These are phyloP conservation scores for rapeseed (Brassica napus) DNA, from an alignment of 345 rosid species.

Conservation along the genomic window DNA sequence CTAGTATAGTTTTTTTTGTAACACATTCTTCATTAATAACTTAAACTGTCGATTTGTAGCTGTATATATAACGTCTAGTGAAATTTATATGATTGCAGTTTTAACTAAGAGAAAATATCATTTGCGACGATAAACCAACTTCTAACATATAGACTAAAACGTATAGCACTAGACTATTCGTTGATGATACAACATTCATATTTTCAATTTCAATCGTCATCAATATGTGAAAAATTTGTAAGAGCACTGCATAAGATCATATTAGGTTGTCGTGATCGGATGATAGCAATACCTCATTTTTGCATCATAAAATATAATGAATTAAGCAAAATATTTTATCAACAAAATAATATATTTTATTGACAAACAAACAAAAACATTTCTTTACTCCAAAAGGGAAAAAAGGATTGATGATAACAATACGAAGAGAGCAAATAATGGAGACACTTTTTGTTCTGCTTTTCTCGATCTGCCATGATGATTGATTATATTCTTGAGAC, in stretches of 20 bases:
- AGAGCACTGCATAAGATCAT: conserved; percentile 12
- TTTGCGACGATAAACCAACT: background rate
- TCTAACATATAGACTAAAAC: background rate
- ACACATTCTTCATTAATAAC: no score
- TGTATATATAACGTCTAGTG: background rate
- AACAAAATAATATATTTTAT: conserved; percentile 1
- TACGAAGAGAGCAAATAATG: conserved; percentile 39
- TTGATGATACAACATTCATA: conserved; percentile 6
- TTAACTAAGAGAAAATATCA: background rate
- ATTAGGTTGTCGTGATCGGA: conserved; percentile 22
- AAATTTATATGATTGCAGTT: background rate
- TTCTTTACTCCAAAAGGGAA: conserved; percentile 14
- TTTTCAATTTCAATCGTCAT: background rate
- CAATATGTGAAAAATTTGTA: conserved; percentile 11
- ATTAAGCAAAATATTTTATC: background rate
- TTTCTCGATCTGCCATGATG: conserved; percentile 37
- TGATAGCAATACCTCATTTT: conserved; percentile 42
- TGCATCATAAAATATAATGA: conserved; percentile 32
- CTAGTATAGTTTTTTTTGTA: background rate
- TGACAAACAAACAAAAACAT: conserved; percentile 4
- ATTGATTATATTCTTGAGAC: conserved; percentile 38
- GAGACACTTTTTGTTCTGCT: conserved; percentile 34
- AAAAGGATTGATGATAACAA: conserved; percentile 37
- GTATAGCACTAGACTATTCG: background rate
- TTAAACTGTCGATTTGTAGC: background rate